Evolutionary conservation across 805 yeast genomes (phyloP), one percentile per base, ranked within the genome.

Genomic region (Kluyveromyces dobzhanskii): DNA sequence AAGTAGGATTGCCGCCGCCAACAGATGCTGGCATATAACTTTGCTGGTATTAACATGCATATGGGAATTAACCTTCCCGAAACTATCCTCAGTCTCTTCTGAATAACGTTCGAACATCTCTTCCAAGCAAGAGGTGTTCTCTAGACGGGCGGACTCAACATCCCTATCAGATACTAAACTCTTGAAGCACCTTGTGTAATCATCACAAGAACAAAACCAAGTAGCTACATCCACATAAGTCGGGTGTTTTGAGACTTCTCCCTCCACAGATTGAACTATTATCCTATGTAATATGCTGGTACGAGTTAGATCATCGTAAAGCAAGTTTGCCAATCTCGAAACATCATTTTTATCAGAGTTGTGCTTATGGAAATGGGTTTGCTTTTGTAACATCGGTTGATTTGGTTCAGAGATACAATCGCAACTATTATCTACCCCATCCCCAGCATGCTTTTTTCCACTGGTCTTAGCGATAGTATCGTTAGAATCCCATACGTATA

Each of bases 131-230:
- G n/a, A n/a, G n/a, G n/a, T n/a, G n/a, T n/a, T n/a, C n/a, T n/a
- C n/a, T n/a, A n/a, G n/a, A n/a, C n/a, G n/a, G n/a, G n/a, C n/a
- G n/a, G n/a, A n/a, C n/a, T n/a, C n/a, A n/a, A n/a, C n/a, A n/a
- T n/a, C n/a, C n/a, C n/a, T n/a, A n/a, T n/a, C 7, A 27, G 6
- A 11, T 18, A 34, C 5, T 4, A 26, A 4, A 26, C 19, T n/a
- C n/a, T 18, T n/a, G 3, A 34, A 21, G 21, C 37, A 34, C 19
- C 24, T 16, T 12, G 49, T 42, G 42, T 40, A 60, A 32, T 60
- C 64, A 9, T 46, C 46, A 35, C 66, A 61, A 2, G 64, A 55
- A 39, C 66, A 61, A 17, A 48, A 48, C 62, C 64, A 59, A 26
- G 49, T 45, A 5, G 43, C 40, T 8, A 60, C 33, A 40, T 60